These are phyloP conservation scores for Leccinum subgranulosum DNA, from an alignment of 768 basidiomycete genomes.

Conservation along the genomic window DNA sequence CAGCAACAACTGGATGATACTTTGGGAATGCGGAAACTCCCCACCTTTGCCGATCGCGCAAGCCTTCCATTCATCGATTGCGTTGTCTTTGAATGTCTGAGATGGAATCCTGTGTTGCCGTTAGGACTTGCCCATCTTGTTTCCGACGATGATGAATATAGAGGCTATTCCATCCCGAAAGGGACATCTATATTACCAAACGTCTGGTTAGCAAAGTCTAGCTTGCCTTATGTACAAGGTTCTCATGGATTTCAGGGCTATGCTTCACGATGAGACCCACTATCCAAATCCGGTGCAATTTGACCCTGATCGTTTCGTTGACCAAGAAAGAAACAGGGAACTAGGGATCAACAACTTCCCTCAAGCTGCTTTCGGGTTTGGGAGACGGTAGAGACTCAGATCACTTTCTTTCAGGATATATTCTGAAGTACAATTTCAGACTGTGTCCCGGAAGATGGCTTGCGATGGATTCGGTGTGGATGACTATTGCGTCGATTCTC, in stretches of 20 bases:
- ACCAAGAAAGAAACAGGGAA: slow-evolving; percentile 22
- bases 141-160: slow-evolving; percentile 43
- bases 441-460: slow-evolving; percentile 45
- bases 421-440: slow-evolving; percentile 20
- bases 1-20: slow-evolving; percentile 53
- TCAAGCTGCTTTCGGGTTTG: slow-evolving; percentile 40
- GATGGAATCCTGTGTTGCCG: slow-evolving; percentile 42
- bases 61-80: slow-evolving; percentile 42
- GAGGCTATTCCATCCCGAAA: slow-evolving; percentile 43
- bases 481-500: slow-evolving; percentile 39
- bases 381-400: slow-evolving; percentile 32
- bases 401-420: neutral
- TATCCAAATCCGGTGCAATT: slow-evolving; percentile 43
- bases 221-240: slow-evolving; percentile 11
- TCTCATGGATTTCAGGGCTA: slow-evolving; percentile 32
- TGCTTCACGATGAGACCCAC: slow-evolving; percentile 36
- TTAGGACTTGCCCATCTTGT: slow-evolving; percentile 19
- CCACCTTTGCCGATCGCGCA: slow-evolving; percentile 38
- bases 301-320: slow-evolving; percentile 36
- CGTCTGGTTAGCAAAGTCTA: slow-evolving; percentile 36
- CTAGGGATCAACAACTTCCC: slow-evolving; percentile 36
- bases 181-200: slow-evolving; percentile 45
- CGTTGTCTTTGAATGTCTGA: slow-evolving; percentile 32
- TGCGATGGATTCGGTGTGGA: slow-evolving; percentile 43
- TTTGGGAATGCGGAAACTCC: slow-evolving; percentile 44